phyloP scores from a whole-genome alignment of 768 basidiomycete genomes.

The Solioccasus polychromus region DNA sequence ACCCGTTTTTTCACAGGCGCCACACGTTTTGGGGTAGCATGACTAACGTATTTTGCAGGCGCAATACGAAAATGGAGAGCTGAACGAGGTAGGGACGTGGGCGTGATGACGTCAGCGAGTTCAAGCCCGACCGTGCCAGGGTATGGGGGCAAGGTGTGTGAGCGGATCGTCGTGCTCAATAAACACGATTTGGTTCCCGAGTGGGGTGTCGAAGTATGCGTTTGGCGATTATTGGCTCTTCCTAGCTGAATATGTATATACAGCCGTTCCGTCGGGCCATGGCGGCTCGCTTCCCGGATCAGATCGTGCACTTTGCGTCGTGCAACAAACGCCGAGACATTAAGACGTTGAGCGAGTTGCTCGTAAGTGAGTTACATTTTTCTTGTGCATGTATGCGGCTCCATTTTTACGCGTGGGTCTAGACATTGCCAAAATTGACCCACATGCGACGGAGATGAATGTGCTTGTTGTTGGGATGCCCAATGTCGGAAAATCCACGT shows the following conservation, averaged over 20 bases:
- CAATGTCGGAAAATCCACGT: conserved; percentile 95
- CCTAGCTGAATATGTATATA: conserved; percentile 12
- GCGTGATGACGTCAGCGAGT: conserved; percentile 37
- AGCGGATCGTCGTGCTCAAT: conserved; percentile 88
- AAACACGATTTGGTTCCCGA: conserved; percentile 89
- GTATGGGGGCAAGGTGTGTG: conserved; percentile 47
- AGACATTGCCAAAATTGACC: conserved; percentile 71
- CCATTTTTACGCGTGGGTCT: neutral
- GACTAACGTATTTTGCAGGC: conserved; percentile 39
- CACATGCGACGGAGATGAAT: conserved; percentile 74
- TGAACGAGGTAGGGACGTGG: conserved; percentile 59
- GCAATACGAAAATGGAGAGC: conserved; percentile 66
- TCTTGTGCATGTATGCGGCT: neutral
- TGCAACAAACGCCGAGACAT: conserved; percentile 68
- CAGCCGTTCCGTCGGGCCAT: conserved; percentile 77
- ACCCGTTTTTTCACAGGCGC: conserved; percentile 9
- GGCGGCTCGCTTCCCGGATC: conserved; percentile 66
- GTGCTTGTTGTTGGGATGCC: conserved; percentile 98
- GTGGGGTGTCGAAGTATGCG: conserved; percentile 78
- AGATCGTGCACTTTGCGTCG: conserved; percentile 67
- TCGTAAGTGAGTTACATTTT: conserved; percentile 63
- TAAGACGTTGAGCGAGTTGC: conserved; percentile 56
- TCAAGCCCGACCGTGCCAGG: conserved; percentile 25
- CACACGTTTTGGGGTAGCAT: conserved; percentile 12
- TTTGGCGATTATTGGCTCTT: conserved; percentile 8